Percentiles rank a stretch among this genome's conserved stretches.
phyloP scores from a whole-genome alignment of 2,329 filamentous ascomycete genomes.

The Fusarium concolor region DNA sequence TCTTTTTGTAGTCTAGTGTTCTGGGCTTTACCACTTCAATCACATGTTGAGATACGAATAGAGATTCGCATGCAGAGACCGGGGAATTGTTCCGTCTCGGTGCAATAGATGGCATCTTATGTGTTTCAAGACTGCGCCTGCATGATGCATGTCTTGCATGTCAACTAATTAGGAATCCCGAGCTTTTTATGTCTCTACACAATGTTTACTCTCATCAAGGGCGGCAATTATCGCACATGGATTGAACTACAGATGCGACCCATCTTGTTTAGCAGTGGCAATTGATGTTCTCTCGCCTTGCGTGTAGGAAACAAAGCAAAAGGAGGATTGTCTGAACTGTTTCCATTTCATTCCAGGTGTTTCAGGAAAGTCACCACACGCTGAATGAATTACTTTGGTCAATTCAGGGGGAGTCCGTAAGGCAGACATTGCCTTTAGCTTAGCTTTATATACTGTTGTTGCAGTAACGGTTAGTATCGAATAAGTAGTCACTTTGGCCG shows the following conservation, averaged over 20 bases:
- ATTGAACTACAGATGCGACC: background rate
- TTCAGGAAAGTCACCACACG: no score
- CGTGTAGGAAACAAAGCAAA: background rate
- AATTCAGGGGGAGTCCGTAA: no score
- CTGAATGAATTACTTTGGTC: no score
- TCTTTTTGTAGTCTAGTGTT: background rate
- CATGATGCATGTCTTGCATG: conserved; percentile 34
- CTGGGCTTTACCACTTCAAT: background rate
- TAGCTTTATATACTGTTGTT: no score
- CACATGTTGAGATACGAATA: background rate
- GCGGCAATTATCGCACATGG: background rate
- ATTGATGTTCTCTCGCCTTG: background rate
- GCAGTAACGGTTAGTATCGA: background rate
- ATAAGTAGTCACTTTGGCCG: conserved; percentile 17
- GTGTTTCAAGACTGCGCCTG: conserved; percentile 26
- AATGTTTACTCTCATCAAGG: background rate
- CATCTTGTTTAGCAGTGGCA: background rate
- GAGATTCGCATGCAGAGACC: background rate
- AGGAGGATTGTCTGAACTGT: no score
- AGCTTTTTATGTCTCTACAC: background rate
- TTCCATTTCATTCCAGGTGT: background rate
- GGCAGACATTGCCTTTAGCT: no score
- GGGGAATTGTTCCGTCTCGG: background rate
- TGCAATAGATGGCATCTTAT: conserved; percentile 16
- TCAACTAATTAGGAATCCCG: background rate